Base-by-base conservation (phyloP, 2,329 filamentous ascomycete genomes). In the Aquanectria penicillioides region DNA sequence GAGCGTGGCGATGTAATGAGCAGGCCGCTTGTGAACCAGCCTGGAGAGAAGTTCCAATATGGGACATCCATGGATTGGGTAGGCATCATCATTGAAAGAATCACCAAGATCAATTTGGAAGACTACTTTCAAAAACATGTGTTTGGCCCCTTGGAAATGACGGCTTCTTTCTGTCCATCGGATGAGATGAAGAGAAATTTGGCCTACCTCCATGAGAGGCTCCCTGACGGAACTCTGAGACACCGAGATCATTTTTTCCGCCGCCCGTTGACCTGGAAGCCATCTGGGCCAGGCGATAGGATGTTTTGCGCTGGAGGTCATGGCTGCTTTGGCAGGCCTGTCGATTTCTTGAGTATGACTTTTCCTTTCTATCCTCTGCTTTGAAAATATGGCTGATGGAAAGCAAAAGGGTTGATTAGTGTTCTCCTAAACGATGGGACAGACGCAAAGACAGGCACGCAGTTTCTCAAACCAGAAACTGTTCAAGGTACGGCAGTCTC, bases 51-150 rank as follows among this genome's bases (percentile, higher is more conserved):
- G n/a, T 62, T 55, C n/a, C 55, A 59, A 17, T 62, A 62, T 38
- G 55, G 59, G 7, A 56, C 17, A 9, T 55, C 49, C 3, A 50
- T 62, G 44, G 59, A 62, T 15, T 59, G 59, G 59, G 59, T 56
- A 4, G 59, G 59, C 2, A 6, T 59, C 1, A 25, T 62, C 4
- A 54, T 62, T 12, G 59, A 62, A 22, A 28, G 55, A 25, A 12
- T 56, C 5, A 13, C 44, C 5, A 23, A 29, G 3, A 22, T 26
- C 6, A 22, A 33, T 2, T 23, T 61, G 2, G 48, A 61, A 3
- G 48, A 53, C 10, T 61, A 61, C 38, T 57, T 57, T 12, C 36
- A 28, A n/a, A n/a, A 29, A 3, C 15, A 61, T n/a, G 50, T 61
- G 2, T 54, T 61, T 6, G 4, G 31, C 58, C 48, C 1, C 31